Base-by-base conservation (phyloP, 306 rosid genomes). In the Coriaria nepalensis region DNA sequence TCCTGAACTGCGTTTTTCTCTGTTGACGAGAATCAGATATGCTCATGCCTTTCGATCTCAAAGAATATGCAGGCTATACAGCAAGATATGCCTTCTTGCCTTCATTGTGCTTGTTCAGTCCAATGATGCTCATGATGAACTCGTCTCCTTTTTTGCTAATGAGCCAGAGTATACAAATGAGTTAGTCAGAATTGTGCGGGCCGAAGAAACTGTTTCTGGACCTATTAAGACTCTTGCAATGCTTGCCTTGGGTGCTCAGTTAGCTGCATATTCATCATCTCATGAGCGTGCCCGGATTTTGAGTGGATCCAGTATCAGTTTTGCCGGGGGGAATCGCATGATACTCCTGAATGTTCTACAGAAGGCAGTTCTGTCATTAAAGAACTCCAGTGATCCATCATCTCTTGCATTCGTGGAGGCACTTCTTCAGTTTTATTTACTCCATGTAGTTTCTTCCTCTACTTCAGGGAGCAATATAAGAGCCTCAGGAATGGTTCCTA, bases 401-500 rank as follows among this genome's bases (percentile, higher is more conserved):
- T 78, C 90, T 35, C 81, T 84, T 58, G 86, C 93, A 33, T 88
- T 88, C 76, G 93, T 88, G 48, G 97, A 84, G 76, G 93, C 97
- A 20, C 93, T 88, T 49, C 97, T 88, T 74, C 95, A 84, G 71
- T 88, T 88, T 63, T 88, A 88, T 75, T 70, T 88, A 75, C 80
- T 88, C 9, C 97, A 88, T 73, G 95, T 84, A 53, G 93, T 88
- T 59, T 88, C 97, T 10, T 81, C 97, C 4, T 88, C 96, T 10
- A 67, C 90, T 60, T 74, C 97, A 5, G 97, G 97, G 71, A 88
- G 78, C 65, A 84, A 79, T 48, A 67, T 84, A 13, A 74, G 97
- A 71, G 95, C 90, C 53, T 88, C 95, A 50, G 95, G 97, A 69
- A 88, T 88, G 97, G 97, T 88, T 73, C 95, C 97, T 33, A 88